Percentiles rank a stretch among this genome's conserved stretches.
Conservation (phyloP, 2,329 filamentous ascomycete species). For the Exophiala sp. region DNA sequence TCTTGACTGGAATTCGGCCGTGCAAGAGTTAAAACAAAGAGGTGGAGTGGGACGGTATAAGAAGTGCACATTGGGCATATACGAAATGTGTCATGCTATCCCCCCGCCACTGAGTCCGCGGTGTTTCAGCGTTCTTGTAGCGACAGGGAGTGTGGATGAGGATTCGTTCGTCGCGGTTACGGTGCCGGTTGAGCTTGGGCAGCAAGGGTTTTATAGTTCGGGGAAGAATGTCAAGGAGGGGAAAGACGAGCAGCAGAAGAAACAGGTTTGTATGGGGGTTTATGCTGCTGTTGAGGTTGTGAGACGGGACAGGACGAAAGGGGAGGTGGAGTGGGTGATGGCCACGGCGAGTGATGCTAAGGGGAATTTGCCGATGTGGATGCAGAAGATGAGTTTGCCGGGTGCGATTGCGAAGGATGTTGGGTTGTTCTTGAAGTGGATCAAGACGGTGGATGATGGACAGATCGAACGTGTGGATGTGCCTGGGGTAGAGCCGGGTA, state of each 20-base stretch:
- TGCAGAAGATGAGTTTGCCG: constrained; percentile 63
- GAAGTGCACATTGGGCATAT: constrained; percentile 22
- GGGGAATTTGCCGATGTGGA: constrained; percentile 62
- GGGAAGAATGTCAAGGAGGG: constrained; percentile 29
- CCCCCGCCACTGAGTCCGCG: constrained; percentile 28
- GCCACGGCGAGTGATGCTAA: constrained; percentile 69
- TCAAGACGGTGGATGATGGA: constrained; percentile 44
- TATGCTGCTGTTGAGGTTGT: constrained; percentile 28
- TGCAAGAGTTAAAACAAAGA: constrained; percentile 10
- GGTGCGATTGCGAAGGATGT: constrained; percentile 68
- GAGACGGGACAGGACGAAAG: constrained; percentile 3
- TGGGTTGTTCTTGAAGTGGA: constrained; percentile 63
- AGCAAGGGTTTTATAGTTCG: constrained; percentile 27
- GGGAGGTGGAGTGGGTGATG: constrained; percentile 69
- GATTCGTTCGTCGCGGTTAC: constrained; percentile 32
- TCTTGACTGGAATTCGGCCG: constrained; percentile 29
- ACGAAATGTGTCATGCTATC: constrained; percentile 34
- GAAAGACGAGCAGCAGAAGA: constrained; percentile 24
- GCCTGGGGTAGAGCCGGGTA: neutral
- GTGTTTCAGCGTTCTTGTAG: constrained; percentile 32
- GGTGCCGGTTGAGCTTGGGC: constrained; percentile 29
- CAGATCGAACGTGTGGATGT: constrained; percentile 4
- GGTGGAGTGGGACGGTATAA: constrained; percentile 8
- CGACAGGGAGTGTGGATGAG: constrained; percentile 25
- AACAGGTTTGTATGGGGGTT: constrained; percentile 28